These are phyloP conservation scores for Suhomyces tanzawaensis DNA, from an alignment of 805 yeast species.

Conservation along the genomic window DNA sequence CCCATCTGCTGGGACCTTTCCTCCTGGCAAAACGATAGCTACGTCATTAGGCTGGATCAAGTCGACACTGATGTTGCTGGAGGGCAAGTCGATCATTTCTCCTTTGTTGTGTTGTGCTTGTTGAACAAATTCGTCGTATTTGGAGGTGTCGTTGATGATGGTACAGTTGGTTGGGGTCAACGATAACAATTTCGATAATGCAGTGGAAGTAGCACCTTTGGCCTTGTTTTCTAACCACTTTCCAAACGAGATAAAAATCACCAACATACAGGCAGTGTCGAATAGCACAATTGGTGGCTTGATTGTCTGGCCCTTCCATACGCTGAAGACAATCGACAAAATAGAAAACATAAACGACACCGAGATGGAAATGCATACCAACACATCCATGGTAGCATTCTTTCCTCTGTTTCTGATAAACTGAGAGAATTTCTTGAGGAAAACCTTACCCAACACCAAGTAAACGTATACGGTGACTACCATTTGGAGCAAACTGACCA, in stretches of 20 bases:
- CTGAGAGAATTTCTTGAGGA: conserved; percentile 60
- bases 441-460: conserved; percentile 63
- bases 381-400: conserved; percentile 83
- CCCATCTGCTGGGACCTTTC: conserved; percentile 91
- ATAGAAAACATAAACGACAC: conserved; percentile 76
- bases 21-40: conserved; percentile 79
- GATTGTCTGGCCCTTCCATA: conserved; percentile 37
- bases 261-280: conserved; percentile 84
- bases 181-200: conserved; percentile 76
- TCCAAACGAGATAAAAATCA: conserved; percentile 82
- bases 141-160: conserved; percentile 47
- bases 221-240: conserved; percentile 90
- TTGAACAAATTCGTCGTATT: conserved; percentile 19
- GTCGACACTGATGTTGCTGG: conserved; percentile 64
- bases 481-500: conserved; percentile 63
- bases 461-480: conserved; percentile 59
- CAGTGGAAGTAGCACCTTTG: conserved; percentile 88
- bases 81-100: conserved; percentile 28
- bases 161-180: conserved; percentile 76
- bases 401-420: conserved; percentile 62
- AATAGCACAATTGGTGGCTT: conserved; percentile 69
- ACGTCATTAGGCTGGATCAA: conserved; percentile 75
- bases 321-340: conserved; percentile 52
- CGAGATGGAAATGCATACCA: conserved; percentile 78
- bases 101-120: conserved; percentile 7